Base-by-base conservation (phyloP, 345 rosid species). In the Limnanthes douglasii region DNA sequence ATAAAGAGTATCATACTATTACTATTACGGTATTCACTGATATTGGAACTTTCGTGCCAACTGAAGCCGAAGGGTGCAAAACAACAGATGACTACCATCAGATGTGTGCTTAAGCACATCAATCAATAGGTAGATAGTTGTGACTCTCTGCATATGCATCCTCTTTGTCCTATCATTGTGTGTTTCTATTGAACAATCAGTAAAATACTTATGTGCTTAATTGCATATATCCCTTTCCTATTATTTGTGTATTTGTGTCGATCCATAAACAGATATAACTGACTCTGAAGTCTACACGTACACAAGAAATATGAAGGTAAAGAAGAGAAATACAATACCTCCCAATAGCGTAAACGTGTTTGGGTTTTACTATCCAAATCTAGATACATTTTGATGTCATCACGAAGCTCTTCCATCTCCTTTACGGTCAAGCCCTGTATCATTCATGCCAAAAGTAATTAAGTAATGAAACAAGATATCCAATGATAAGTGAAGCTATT, bases 351-450 rank as follows among this genome's bases (percentile, higher is more conserved):
- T 37, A 66, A 40, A 15, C 64, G 95, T 3, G 66, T 79, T 31
- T 73, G 70, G 27, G 93, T 78, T 53, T 61, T 68, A 31, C 83
- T 64, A 43, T 88, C 97, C 80, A 72, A 59, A 57, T 83, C 97
- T 25, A 88, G 55, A 65, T 88, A 80, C 97, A 88, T 73, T 62
- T 83, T 88, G 46, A 88, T 83, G 64, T 88, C 97, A 54, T 72
- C 95, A 12, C 60, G 86, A 44, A 88, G 90, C 48, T 88, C 97
- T 62, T 83, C 95, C 84, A 76, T 76, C 53, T 83, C 97, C 44
- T 73, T 88, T 33, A 66, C 86, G 1, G 86, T 72, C 69, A 88
- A 66, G 21, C 93, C 97, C 86, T 86, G 67, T 43, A 60, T 51
- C 21, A 46, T 74, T 73, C 71, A 82, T 13, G 11, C 4, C 47